Percentiles rank a stretch among this genome's conserved stretches.
These are phyloP conservation scores for Pichia sporocuriosa DNA, from an alignment of 805 yeast species.

Conservation along the genomic window DNA sequence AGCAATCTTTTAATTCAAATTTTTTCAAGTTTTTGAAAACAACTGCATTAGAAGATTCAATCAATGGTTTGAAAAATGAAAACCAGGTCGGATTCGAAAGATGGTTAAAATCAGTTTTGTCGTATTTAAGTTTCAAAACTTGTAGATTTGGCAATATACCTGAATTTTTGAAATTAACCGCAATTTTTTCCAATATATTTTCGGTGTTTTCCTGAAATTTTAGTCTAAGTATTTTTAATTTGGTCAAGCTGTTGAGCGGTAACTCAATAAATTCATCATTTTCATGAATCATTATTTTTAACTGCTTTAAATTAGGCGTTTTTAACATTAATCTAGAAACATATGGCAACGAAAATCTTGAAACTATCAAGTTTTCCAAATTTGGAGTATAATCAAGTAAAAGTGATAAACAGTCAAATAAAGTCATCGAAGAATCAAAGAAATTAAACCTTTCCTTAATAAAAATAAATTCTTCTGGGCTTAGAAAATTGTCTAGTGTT, in stretches of 20 bases:
- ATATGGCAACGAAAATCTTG: slow-evolving; percentile 8
- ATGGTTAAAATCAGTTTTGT: slow-evolving; percentile 23
- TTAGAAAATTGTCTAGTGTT: slow-evolving; percentile 11
- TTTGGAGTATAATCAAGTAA: slow-evolving; percentile 15
- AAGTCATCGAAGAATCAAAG: slow-evolving; percentile 8
- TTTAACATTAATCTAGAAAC: slow-evolving; percentile 1
- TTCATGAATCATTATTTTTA: slow-evolving; percentile 13
- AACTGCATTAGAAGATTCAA: neutral
- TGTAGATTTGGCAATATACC: slow-evolving; percentile 9
- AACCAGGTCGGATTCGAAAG: slow-evolving; percentile 22
- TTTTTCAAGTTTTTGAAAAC: slow-evolving; percentile 13
- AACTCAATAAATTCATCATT: slow-evolving; percentile 6
- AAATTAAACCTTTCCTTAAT: slow-evolving; percentile 7
- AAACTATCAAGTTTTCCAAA: slow-evolving; percentile 13
- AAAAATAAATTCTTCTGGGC: slow-evolving; percentile 9
- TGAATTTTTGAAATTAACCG: slow-evolving; percentile 6
- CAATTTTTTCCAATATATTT: slow-evolving; percentile 9
- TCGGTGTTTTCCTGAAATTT: slow-evolving; percentile 22
- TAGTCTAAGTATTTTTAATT: slow-evolving; percentile 14
- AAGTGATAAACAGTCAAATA: slow-evolving; percentile 17
- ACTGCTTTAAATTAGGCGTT: slow-evolving; percentile 6
- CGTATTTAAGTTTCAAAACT: slow-evolving; percentile 16
- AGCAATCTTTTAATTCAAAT: slow-evolving; percentile 21
- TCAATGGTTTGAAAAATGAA: slow-evolving; percentile 20
- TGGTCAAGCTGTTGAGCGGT: slow-evolving; percentile 6